These are phyloP conservation scores for Magnolia changhungtana DNA, from an alignment of 164 flowering plant species.

Conservation along the genomic window DNA sequence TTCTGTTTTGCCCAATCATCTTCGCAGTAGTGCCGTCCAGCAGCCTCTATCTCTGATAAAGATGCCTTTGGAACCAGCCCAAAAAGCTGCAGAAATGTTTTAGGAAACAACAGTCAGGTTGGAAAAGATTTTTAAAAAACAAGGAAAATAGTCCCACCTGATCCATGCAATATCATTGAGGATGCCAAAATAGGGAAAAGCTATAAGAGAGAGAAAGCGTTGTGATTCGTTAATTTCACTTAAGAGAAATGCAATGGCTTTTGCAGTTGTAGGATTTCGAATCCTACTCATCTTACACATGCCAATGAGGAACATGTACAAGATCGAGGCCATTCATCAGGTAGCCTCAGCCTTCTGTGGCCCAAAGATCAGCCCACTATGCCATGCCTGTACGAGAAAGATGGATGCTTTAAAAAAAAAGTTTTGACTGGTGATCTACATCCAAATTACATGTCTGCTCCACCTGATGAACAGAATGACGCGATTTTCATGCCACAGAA, in stretches of 20 bases:
- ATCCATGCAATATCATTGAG: not conserved
- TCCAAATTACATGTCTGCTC: too few relatives aligned
- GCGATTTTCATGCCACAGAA: too few relatives aligned
- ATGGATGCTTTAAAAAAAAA: not conserved
- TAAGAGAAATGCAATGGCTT: not conserved
- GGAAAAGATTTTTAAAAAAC: not conserved
- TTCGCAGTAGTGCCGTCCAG: conserved; percentile 46
- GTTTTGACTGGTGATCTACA: not conserved
- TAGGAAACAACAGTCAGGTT: not conserved
- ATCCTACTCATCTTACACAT: not conserved
- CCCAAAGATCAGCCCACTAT: not conserved
- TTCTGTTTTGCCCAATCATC: conserved; percentile 39
- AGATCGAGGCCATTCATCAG: not conserved
- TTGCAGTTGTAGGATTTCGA: not conserved
- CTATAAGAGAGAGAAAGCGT: too few relatives aligned
- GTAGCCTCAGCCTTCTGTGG: not conserved
- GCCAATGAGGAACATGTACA: not conserved
- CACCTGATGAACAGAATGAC: too few relatives aligned
- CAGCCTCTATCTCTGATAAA: conserved; percentile 34
- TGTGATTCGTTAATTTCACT: too few relatives aligned
- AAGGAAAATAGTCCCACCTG: not conserved
- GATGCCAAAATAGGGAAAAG: not conserved
- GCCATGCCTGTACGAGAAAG: not conserved
- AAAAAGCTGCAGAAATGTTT: conserved; percentile 31
- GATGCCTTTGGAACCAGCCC: conserved; percentile 42